These are phyloP conservation scores for Zanthoxylum bungeanum DNA, from an alignment of 345 rosid species.

Conservation along the genomic window DNA sequence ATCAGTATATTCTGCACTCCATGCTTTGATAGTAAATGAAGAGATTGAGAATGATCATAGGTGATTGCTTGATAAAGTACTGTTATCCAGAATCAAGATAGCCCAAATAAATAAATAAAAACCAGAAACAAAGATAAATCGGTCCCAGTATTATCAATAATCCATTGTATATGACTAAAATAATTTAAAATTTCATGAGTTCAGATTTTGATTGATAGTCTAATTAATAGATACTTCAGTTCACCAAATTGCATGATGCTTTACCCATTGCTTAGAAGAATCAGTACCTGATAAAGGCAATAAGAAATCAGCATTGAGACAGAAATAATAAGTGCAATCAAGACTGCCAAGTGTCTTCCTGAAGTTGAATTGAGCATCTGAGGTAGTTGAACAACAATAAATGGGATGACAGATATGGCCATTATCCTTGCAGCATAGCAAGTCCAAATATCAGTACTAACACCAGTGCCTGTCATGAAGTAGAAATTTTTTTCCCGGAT, in stretches of 20 bases:
- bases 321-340: conserved; percentile 64
- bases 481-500: background rate
- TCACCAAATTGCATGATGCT: background rate
- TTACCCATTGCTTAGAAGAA: background rate
- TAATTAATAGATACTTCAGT: background rate
- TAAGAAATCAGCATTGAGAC: conserved; percentile 59
- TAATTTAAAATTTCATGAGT: background rate
- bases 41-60: background rate
- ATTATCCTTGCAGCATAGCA: conserved; percentile 81
- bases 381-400: conserved; percentile 77
- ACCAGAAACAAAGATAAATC: background rate
- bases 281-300: conserved; percentile 83
- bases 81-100: background rate
- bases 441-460: conserved; percentile 77
- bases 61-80: background rate
- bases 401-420: conserved; percentile 80
- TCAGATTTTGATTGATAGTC: background rate
- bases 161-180: background rate
- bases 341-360: conserved; percentile 64
- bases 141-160: background rate
- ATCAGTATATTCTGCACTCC: background rate
- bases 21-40: background rate
- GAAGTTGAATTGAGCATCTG: conserved; percentile 65
- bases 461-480: conserved; percentile 53
- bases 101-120: background rate